phyloP scores from a whole-genome alignment of 2,329 filamentous ascomycete genomes.

The Fusarium pininemorale region DNA sequence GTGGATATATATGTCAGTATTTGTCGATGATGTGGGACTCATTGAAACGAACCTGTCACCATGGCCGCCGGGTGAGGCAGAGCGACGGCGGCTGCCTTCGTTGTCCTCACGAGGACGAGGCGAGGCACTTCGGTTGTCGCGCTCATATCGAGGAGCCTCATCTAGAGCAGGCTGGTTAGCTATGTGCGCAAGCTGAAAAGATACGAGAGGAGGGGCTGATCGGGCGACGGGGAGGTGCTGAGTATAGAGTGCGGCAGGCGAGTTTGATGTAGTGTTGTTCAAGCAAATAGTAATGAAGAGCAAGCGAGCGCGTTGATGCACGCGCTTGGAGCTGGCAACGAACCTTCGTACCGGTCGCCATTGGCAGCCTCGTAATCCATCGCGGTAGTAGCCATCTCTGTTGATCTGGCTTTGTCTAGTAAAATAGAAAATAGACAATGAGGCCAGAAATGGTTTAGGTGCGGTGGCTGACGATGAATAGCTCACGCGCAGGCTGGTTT shows the following conservation, averaged over 20 bases:
- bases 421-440: constrained; percentile 20
- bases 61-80: constrained; percentile 67
- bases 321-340: constrained; percentile 37
- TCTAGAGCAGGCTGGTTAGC: constrained; percentile 53
- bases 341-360: constrained; percentile 74
- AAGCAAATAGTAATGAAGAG: not conserved
- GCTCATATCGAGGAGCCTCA: constrained; percentile 72
- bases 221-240: not conserved
- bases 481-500: constrained; percentile 37
- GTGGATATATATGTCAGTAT: constrained; percentile 10
- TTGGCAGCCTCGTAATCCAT: constrained; percentile 78
- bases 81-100: constrained; percentile 68
- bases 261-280: constrained; percentile 5
- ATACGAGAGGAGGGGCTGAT: not conserved
- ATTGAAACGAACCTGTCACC: constrained; percentile 41
- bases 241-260: not conserved
- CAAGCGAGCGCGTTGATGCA: constrained; percentile 29
- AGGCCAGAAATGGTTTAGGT: constrained; percentile 25
- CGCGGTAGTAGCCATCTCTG: constrained; percentile 68
- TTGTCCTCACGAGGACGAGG: constrained; percentile 71
- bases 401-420: constrained; percentile 9
- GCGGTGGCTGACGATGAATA: constrained; percentile 37
- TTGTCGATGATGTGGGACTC: not conserved
- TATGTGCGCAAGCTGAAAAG: not conserved
- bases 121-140: constrained; percentile 72